Percentiles rank a stretch among this genome's conserved stretches.
phyloP scores from a whole-genome alignment of 2,329 filamentous ascomycete species.

The Simplicillium aogashimaense region DNA sequence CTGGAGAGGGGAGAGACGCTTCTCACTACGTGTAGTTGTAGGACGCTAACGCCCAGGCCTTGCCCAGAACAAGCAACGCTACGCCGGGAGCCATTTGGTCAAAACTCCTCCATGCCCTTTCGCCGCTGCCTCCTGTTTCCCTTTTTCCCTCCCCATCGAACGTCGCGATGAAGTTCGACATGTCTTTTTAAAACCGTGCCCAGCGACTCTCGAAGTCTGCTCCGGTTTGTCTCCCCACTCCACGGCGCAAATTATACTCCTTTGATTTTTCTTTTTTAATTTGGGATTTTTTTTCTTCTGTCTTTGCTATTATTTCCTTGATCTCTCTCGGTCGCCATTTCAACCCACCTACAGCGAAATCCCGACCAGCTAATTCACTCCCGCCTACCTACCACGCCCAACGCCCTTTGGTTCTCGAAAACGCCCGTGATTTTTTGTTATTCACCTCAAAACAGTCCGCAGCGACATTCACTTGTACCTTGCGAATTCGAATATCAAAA shows the following conservation, averaged over 20 bases:
- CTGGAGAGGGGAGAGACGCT: no score
- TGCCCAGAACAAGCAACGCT: background rate
- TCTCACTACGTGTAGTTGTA: no score
- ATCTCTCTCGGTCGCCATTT: constrained; percentile 7
- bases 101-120: constrained; percentile 26
- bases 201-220: constrained; percentile 48
- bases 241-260: constrained; percentile 16
- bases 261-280: constrained; percentile 10
- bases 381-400: background rate
- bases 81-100: constrained; percentile 7
- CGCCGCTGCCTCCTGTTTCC: constrained; percentile 17
- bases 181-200: constrained; percentile 36
- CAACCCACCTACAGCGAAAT: constrained; percentile 2
- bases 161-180: constrained; percentile 45
- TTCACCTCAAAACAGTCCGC: constrained; percentile 18
- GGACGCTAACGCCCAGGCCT: constrained; percentile 5
- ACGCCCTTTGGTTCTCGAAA: constrained; percentile 1
- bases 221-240: constrained; percentile 30
- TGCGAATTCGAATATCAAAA: constrained; percentile 19
- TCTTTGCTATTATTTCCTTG: constrained; percentile 7
- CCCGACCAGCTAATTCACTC: background rate
- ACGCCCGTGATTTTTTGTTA: background rate
- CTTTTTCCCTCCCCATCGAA: constrained; percentile 34
- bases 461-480: constrained; percentile 44
- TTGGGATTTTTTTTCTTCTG: constrained; percentile 8